Evolutionary conservation across 73 alveolate genomes (phyloP).

Genomic region (Uronychia binucleata): DNA sequence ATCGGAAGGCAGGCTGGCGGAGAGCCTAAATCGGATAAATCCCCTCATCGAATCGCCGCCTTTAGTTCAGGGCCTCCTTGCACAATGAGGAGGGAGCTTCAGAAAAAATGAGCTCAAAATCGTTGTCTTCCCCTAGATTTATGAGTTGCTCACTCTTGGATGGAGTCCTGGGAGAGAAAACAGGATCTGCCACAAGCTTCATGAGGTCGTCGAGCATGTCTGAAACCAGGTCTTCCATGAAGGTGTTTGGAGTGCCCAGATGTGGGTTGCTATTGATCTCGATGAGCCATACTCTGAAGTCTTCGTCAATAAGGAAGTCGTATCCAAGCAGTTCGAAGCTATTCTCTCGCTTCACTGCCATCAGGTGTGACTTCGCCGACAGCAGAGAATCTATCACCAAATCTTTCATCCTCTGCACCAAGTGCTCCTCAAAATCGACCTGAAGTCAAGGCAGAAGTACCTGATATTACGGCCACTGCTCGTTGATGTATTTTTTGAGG

Average conservation of each 20-base stretch:
- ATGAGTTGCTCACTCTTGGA: no score
- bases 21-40: no score
- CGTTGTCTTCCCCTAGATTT: no score
- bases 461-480: no score
- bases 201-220: constrained; percentile 40
- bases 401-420: constrained; percentile 79
- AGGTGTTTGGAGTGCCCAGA: constrained; percentile 26
- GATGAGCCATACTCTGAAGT: constrained; percentile 47
- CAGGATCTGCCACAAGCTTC: constrained; percentile 38
- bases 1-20: no score
- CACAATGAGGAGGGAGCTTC: no score
- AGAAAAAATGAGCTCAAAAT: no score
- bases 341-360: constrained; percentile 63
- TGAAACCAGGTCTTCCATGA: constrained; percentile 32
- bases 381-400: constrained; percentile 34
- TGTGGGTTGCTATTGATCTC: constrained; percentile 51
- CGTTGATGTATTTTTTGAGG: no score
- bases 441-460: no score
- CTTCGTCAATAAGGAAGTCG: constrained; percentile 57
- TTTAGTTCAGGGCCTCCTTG: no score
- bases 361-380: constrained; percentile 16
- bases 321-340: constrained; percentile 77
- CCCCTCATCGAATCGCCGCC: no score
- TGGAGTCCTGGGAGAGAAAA: constrained; percentile 29
- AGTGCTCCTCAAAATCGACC: constrained; percentile 74